These are phyloP conservation scores for Aspergillus intermedius DNA, from an alignment of 2,329 filamentous ascomycete genomes.

Conservation along the genomic window DNA sequence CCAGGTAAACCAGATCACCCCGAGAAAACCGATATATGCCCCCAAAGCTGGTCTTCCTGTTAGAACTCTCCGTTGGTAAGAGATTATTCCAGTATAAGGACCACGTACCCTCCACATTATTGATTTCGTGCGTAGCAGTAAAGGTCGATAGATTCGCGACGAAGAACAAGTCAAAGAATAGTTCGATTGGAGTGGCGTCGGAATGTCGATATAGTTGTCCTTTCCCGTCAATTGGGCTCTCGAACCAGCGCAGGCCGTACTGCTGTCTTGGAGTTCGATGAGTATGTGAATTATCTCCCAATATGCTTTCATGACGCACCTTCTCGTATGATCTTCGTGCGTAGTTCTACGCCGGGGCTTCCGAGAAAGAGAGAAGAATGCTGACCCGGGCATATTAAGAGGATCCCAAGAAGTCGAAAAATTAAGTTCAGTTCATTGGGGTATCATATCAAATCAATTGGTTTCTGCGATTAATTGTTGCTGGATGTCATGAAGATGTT, in stretches of 20 bases:
- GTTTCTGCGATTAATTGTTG: background rate
- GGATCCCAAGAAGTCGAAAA: slow-evolving; percentile 14
- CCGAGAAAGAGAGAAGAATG: slow-evolving; percentile 26
- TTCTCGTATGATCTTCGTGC: slow-evolving; percentile 6
- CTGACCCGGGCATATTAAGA: slow-evolving; percentile 20
- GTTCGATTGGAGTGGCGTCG: slow-evolving; percentile 51
- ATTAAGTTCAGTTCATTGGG: slow-evolving; percentile 1
- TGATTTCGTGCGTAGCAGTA: slow-evolving; percentile 50
- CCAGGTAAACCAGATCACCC: slow-evolving; percentile 64
- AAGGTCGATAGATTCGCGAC: slow-evolving; percentile 62
- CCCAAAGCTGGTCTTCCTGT: slow-evolving; percentile 26
- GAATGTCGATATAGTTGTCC: slow-evolving; percentile 35
- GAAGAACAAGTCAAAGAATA: slow-evolving; percentile 57
- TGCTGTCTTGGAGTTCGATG: slow-evolving; percentile 7
- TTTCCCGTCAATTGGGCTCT: slow-evolving; percentile 27
- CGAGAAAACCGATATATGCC: slow-evolving; percentile 49
- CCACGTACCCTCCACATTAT: slow-evolving; percentile 37
- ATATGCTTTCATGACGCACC: slow-evolving; percentile 15
- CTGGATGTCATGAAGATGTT: background rate
- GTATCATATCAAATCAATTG: slow-evolving; percentile 9
- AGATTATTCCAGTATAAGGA: background rate
- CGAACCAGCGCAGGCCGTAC: slow-evolving; percentile 26
- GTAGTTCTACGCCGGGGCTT: slow-evolving; percentile 15
- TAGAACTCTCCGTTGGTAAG: slow-evolving; percentile 3
- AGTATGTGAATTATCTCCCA: background rate